These are phyloP conservation scores for Exophiala aquamarina DNA, from an alignment of 2,329 filamentous ascomycete species.

Conservation along the genomic window DNA sequence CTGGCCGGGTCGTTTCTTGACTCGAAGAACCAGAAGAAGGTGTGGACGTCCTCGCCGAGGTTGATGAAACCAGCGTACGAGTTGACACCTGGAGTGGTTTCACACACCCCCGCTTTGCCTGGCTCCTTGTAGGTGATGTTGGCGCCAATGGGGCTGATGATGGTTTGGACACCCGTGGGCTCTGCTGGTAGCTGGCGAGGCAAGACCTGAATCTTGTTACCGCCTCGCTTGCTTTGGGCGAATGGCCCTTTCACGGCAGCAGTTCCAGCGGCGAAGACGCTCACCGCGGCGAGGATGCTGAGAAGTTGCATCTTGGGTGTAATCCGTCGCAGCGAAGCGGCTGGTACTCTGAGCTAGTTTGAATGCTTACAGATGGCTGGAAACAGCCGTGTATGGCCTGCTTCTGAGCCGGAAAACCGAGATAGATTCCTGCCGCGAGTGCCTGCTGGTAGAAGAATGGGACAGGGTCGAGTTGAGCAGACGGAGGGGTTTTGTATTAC, in stretches of 20 bases:
- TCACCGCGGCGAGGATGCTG: conserved; percentile 4
- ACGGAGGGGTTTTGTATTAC: no score
- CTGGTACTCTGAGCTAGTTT: no score
- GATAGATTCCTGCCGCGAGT: no score
- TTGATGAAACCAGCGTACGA: conserved; percentile 58
- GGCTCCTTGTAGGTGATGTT: conserved; percentile 61
- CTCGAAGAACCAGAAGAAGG: conserved; percentile 60
- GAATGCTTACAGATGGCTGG: no score
- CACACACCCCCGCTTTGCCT: conserved; percentile 51
- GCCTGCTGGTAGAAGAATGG: no score
- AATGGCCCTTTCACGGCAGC: conserved; percentile 18
- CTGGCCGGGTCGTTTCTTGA: conserved; percentile 51
- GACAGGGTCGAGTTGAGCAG: no score
- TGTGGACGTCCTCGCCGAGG: conserved; percentile 51
- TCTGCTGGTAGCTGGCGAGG: conserved; percentile 38
- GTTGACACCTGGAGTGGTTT: conserved; percentile 57
- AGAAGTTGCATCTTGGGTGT: conserved; percentile 9
- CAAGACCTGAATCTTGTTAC: conserved; percentile 21
- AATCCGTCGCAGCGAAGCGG: no score
- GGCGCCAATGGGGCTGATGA: conserved; percentile 44
- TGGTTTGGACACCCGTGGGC: conserved; percentile 38
- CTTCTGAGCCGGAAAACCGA: no score
- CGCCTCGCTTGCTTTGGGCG: conserved; percentile 19
- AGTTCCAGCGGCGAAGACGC: conserved; percentile 11
- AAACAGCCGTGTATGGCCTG: no score